Base-by-base conservation (phyloP, 2,329 filamentous ascomycete species). In the Coniella vitis region DNA sequence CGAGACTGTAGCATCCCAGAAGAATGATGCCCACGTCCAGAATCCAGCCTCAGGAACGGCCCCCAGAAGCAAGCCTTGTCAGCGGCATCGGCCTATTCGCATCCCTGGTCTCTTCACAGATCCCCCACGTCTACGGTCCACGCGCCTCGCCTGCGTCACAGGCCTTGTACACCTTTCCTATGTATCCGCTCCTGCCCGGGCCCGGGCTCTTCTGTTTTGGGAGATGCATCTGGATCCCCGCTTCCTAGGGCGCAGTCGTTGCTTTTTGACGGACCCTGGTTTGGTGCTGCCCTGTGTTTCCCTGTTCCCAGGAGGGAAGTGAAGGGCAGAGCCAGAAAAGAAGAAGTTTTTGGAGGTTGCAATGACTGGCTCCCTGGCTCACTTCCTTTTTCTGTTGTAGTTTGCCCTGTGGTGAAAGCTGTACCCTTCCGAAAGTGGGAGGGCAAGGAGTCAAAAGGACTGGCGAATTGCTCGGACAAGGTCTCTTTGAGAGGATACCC, bases 41-140 rank as follows among this genome's bases (percentile, higher is more conserved):
- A 36, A 16, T 14, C 34, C 34, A 14, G 34, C 34, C 34, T 5
- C 34, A 36, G 13, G 13, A 16, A 36, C 13, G 34, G 34, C 16
- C n/a, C 45, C 38, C 35, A 36, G 42, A 45, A 51, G 42, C 39
- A 32, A n/a, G 40, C 36, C 36, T 37, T 50, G 44, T 35, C 44
- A 41, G 19, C 25, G 10, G 25, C 25, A 29, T 10, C 25, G 25
- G 25, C 25, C 25, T 29, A 29, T 31, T 17, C 8, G 19, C n/a
- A 16, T 25, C 43, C 45, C n/a, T 38, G 12, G 31, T 25, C 35
- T 13, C 20, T 36, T 19, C 21, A 29, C 35, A 45, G n/a, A 13
- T n/a, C 16, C 39, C 10, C 34, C 38, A 40, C 19, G 37, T 31
- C 22, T 37, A 45, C 45, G 25, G 22, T 40, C 38, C 38, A 41